Evolutionary conservation across 768 basidiomycete species (phyloP).

Genomic region (Phallus indusiatus): DNA sequence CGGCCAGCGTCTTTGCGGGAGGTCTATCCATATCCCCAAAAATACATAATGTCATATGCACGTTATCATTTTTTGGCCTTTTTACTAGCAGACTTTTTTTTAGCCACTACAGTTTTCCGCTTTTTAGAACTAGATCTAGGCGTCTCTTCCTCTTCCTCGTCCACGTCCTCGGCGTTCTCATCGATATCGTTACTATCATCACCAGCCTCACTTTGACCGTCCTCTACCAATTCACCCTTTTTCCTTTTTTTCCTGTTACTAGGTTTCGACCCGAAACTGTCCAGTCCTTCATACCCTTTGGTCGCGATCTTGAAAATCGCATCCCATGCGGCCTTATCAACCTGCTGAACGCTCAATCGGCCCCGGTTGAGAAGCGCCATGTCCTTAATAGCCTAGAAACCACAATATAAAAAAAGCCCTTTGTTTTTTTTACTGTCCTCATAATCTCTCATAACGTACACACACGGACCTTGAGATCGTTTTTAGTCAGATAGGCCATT

Average conservation of each 20-base stretch:
- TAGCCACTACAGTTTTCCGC: too few species aligned
- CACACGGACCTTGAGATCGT: slow-evolving; percentile 51
- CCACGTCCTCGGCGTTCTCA: background rate
- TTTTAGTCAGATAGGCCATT: slow-evolving; percentile 57
- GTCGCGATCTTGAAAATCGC: slow-evolving; percentile 51
- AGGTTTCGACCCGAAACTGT: background rate
- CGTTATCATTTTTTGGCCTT: too few species aligned
- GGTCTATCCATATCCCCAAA: too few species aligned
- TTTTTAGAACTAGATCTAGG: too few species aligned
- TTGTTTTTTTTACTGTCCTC: too few species aligned
- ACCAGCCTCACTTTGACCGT: too few species aligned
- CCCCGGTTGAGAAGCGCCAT: slow-evolving; percentile 80
- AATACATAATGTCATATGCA: too few species aligned
- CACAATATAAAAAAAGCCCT: too few species aligned
- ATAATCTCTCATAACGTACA: too few species aligned
- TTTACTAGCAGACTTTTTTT: too few species aligned
- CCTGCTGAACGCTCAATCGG: slow-evolving; percentile 81
- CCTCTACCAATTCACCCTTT: background rate
- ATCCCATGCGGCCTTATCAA: slow-evolving; percentile 55
- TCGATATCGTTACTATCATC: background rate
- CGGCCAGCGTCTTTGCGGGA: too few species aligned
- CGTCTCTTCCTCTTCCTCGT: too few species aligned
- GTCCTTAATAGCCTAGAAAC: slow-evolving; percentile 19
- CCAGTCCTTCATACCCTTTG: slow-evolving; percentile 30
- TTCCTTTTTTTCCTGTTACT: background rate